Conservation (phyloP, 2,329 filamentous ascomycete species). For the Alternaria rosae region DNA sequence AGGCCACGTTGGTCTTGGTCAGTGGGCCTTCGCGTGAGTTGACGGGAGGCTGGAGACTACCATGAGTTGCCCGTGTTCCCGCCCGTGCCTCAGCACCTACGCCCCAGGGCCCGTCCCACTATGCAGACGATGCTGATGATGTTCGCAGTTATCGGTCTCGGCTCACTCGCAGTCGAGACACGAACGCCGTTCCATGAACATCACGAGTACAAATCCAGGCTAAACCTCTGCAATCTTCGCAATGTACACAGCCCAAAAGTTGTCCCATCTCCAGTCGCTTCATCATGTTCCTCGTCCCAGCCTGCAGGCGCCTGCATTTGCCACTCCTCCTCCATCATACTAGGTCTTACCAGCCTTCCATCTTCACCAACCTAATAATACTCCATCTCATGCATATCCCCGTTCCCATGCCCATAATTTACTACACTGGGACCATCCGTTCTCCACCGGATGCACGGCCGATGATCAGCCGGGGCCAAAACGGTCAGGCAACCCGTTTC, state of each 20-base stretch:
- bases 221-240: not conserved
- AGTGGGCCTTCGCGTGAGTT: constrained; percentile 15
- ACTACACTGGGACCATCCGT: constrained; percentile 31
- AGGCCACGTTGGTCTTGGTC: constrained; percentile 24
- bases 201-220: not conserved
- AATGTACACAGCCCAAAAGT: not conserved
- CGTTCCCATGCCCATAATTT: constrained; percentile 13
- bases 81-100: constrained; percentile 2
- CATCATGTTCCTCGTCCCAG: not conserved
- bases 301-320: not conserved
- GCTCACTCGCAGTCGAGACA: not conserved
- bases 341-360: not conserved
- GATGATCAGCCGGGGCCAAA: constrained; percentile 15
- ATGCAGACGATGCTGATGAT: constrained; percentile 4
- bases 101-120: constrained; percentile 11
- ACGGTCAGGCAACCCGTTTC: constrained; percentile 26
- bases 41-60: not conserved
- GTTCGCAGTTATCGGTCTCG: constrained; percentile 7
- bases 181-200: not conserved
- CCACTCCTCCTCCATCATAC: not conserved
- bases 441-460: constrained; percentile 19
- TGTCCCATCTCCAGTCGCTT: not conserved
- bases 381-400: constrained; percentile 5
- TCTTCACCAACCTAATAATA: constrained; percentile 17
- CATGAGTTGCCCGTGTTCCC: not conserved